Conservation (phyloP, 2,329 filamentous ascomycete species). For the Cladosporium phlei region DNA sequence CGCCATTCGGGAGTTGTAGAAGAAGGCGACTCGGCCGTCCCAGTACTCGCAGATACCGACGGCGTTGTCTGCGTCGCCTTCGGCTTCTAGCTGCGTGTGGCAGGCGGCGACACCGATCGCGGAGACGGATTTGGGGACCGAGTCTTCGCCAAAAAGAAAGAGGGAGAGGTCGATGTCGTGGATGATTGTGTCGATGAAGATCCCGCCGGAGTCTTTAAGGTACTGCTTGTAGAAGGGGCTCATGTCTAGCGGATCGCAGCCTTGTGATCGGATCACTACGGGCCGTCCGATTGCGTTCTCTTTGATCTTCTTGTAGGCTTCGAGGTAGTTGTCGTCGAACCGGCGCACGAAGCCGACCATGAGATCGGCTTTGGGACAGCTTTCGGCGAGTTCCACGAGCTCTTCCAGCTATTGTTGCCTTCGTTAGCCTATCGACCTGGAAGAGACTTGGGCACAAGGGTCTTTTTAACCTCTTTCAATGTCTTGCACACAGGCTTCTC, state of each 20-base stretch:
- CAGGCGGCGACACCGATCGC: constrained; percentile 34
- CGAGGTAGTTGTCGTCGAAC: constrained; percentile 37
- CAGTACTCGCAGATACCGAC: constrained; percentile 41
- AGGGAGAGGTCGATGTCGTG: constrained; percentile 39
- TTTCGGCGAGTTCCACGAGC: too few species aligned
- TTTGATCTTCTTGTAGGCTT: constrained; percentile 30
- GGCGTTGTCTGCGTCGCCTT: constrained; percentile 40
- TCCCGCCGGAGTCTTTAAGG: constrained; percentile 31
- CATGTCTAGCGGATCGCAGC: background rate
- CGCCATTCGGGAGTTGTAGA: constrained; percentile 40
- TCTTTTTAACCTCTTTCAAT: too few species aligned
- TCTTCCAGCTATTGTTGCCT: too few species aligned
- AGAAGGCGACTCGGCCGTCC: constrained; percentile 38
- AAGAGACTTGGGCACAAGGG: too few species aligned
- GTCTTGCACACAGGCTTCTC: too few species aligned
- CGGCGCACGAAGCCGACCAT: constrained; percentile 41
- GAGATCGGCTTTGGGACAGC: too few species aligned
- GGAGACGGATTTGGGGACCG: constrained; percentile 34
- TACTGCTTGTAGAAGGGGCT: background rate
- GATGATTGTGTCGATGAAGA: constrained; percentile 37
- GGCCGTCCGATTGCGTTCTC: constrained; percentile 29
- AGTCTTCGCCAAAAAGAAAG: constrained; percentile 34
- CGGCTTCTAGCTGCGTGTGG: constrained; percentile 35
- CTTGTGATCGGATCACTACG: background rate
- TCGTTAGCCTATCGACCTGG: too few species aligned